A percentile compares a stretch with the other conserved stretches of the same genome.
phyloP scores from a whole-genome alignment of 2,329 filamentous ascomycete genomes.

The Scedosporium aurantiacum region DNA sequence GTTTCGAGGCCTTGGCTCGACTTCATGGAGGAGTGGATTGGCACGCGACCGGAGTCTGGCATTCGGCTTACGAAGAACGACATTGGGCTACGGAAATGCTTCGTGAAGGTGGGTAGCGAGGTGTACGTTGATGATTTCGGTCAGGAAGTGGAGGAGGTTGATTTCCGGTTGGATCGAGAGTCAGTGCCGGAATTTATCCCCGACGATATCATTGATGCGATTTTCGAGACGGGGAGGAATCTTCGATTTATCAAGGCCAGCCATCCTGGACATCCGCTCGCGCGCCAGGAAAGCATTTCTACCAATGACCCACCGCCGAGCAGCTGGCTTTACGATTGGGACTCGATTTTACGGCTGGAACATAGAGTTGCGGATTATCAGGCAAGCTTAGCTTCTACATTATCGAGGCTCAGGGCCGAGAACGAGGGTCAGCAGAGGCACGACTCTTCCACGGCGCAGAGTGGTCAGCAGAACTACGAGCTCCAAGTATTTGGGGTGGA shows the following conservation, averaged over 20 bases:
- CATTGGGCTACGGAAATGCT: slow-evolving; percentile 37
- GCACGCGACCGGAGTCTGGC: slow-evolving; percentile 48
- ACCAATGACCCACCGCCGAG: slow-evolving; percentile 43
- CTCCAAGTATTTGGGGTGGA: slow-evolving; percentile 39
- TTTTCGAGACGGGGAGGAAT: slow-evolving; percentile 74
- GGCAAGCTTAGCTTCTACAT: slow-evolving; percentile 15
- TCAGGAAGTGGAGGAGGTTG: slow-evolving; percentile 42
- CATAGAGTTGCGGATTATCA: slow-evolving; percentile 36
- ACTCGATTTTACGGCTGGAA: slow-evolving; percentile 54
- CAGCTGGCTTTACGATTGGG: slow-evolving; percentile 63
- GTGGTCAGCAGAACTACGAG: slow-evolving; percentile 11
- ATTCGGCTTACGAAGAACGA: slow-evolving; percentile 38
- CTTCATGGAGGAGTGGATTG: slow-evolving; percentile 64
- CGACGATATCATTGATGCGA: slow-evolving; percentile 52
- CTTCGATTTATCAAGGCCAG: slow-evolving; percentile 60
- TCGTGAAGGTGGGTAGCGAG: slow-evolving; percentile 47
- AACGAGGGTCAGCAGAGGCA: slow-evolving; percentile 9
- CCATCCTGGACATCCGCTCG: slow-evolving; percentile 61
- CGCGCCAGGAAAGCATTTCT: slow-evolving; percentile 35
- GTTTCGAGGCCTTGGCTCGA: slow-evolving; percentile 57
- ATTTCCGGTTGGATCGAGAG: slow-evolving; percentile 51
- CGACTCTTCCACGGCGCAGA: slow-evolving; percentile 4
- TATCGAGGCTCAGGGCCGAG: slow-evolving; percentile 1
- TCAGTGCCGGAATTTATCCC: slow-evolving; percentile 64
- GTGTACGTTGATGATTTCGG: slow-evolving; percentile 48